These are phyloP conservation scores for Debaryomyces coudertii DNA, from an alignment of 1,139 yeast genomes.

Conservation along the genomic window DNA sequence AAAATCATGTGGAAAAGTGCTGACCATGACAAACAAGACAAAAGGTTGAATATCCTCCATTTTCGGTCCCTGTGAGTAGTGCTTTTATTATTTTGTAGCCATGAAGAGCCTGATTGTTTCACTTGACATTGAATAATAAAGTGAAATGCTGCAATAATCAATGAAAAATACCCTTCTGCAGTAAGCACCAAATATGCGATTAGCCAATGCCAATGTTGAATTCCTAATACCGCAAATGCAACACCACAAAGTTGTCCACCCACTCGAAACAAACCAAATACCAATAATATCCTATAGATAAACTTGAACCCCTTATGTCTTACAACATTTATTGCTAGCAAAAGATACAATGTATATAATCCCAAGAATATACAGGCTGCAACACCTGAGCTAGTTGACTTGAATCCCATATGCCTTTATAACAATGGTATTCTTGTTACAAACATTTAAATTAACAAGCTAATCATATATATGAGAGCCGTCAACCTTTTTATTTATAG, in stretches of 20 bases:
- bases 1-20: conserved; percentile 27
- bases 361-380: conserved; percentile 38
- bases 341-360: conserved; percentile 27
- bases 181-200: conserved; percentile 42
- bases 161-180: conserved; percentile 43
- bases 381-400: conserved; percentile 27
- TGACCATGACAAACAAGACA: conserved; percentile 1
- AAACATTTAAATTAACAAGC: too few relatives aligned
- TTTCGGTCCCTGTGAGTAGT: too few relatives aligned
- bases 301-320: conserved; percentile 26
- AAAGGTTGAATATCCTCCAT: neutral
- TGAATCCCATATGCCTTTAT: conserved; percentile 20
- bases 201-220: conserved; percentile 34
- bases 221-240: conserved; percentile 35
- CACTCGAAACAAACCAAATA: conserved; percentile 35
- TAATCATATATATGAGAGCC: too few relatives aligned
- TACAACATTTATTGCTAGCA: conserved; percentile 20
- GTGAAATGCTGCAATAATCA: conserved; percentile 33
- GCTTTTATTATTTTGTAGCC: conserved; percentile 14
- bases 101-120: conserved; percentile 19
- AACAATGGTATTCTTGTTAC: too few relatives aligned
- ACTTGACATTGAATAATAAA: conserved; percentile 31
- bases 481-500: too few relatives aligned
- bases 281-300: conserved; percentile 26
- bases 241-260: conserved; percentile 42